Evolutionary conservation across 2,329 filamentous ascomycete genomes (phyloP).

Genomic region (Cercospora janseana): DNA sequence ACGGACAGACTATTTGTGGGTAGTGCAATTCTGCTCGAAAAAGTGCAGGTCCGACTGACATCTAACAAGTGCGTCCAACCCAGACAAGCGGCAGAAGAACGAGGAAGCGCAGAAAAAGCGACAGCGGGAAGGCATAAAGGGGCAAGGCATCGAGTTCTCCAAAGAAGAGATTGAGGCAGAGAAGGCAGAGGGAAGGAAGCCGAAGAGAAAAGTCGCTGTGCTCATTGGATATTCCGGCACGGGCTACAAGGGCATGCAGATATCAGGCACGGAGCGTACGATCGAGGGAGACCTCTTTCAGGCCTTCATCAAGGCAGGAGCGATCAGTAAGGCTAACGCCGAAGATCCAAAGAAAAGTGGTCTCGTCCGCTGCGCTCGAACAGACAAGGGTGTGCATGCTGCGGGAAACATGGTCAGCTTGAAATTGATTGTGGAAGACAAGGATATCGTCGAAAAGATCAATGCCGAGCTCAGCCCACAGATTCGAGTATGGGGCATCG

Average conservation of each 20-base stretch:
- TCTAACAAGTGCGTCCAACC: slow-evolving; percentile 42
- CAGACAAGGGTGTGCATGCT: slow-evolving; percentile 95
- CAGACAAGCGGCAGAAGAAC: slow-evolving; percentile 49
- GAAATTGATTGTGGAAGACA: slow-evolving; percentile 93
- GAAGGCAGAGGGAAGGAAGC: slow-evolving; percentile 77
- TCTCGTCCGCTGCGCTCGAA: slow-evolving; percentile 87
- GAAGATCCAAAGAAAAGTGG: slow-evolving; percentile 96
- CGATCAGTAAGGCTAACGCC: slow-evolving; percentile 95
- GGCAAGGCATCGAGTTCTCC: slow-evolving; percentile 51
- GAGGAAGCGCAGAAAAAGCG: slow-evolving; percentile 46
- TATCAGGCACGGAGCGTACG: slow-evolving; percentile 67
- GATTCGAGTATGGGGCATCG: slow-evolving; percentile 92
- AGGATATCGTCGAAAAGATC: slow-evolving; percentile 84
- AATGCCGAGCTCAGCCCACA: slow-evolving; percentile 80
- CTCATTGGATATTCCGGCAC: slow-evolving; percentile 94
- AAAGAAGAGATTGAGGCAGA: slow-evolving; percentile 87
- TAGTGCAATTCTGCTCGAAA: slow-evolving; percentile 28
- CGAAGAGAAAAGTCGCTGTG: slow-evolving; percentile 95
- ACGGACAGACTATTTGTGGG: slow-evolving; percentile 63
- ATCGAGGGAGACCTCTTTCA: slow-evolving; percentile 95
- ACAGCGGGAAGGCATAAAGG: slow-evolving; percentile 44
- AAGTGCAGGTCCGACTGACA: slow-evolving; percentile 37
- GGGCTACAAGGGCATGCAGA: slow-evolving; percentile 96
- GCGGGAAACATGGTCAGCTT: slow-evolving; percentile 92
- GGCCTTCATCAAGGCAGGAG: slow-evolving; percentile 84